Conservation (phyloP, 257 asterid species). For the Fraxinus quadrangulata region DNA sequence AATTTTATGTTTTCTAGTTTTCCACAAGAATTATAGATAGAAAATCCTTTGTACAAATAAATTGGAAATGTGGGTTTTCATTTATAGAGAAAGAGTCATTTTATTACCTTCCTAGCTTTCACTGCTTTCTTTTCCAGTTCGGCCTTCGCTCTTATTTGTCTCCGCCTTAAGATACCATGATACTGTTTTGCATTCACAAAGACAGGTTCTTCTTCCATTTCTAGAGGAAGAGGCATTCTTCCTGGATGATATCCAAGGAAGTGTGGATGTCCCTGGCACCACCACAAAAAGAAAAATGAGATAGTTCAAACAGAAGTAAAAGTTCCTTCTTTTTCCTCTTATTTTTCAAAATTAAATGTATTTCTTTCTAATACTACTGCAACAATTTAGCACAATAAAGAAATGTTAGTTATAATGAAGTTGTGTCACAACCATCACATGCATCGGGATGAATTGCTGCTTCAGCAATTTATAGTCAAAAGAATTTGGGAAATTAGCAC, state of each 20-base stretch:
- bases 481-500: neutral
- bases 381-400: neutral
- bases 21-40: neutral
- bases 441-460: neutral
- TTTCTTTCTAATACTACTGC: neutral
- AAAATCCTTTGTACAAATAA: neutral
- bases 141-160: slow-evolving; percentile 78
- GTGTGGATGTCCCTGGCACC: slow-evolving; percentile 59
- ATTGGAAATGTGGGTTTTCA: neutral
- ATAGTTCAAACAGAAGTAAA: neutral
- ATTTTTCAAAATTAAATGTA: too few species aligned
- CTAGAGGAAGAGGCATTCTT: slow-evolving; percentile 77
- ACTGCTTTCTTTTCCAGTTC: slow-evolving; percentile 68
- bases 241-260: slow-evolving; percentile 59
- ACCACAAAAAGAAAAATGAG: neutral
- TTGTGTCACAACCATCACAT: neutral
- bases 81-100: neutral
- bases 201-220: slow-evolving; percentile 86
- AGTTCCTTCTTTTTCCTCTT: neutral
- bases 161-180: slow-evolving; percentile 73
- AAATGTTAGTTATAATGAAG: neutral
- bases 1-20: neutral
- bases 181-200: slow-evolving; percentile 83
- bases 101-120: slow-evolving; percentile 62
- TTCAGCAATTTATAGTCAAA: neutral